Base-by-base conservation (phyloP, 148 eudicot species). In the Fagopyrum homotropicum region DNA sequence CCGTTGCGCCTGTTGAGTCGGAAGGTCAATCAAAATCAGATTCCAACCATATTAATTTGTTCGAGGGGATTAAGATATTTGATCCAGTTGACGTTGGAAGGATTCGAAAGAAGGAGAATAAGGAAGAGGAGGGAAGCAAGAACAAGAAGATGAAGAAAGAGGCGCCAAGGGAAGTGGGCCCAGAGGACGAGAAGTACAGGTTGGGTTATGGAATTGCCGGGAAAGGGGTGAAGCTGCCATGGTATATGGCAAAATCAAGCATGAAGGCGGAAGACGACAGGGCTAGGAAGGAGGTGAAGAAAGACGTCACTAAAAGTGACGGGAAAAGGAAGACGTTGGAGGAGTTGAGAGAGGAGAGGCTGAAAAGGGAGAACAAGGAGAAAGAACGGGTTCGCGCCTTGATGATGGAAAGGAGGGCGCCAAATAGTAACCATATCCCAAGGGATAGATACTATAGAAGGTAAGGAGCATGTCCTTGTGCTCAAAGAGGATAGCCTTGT, bases 121-220 rank as follows among this genome's bases (percentile, higher is more conserved):
- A 77, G 45, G 82, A 77, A 50, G 83, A 72, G 60, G 83, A 40
- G 40, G 72, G 75, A 69, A 84, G 83, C 88, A 91, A 78, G 84
- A 79, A 80, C 84, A 92, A 82, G 86, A 80, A 80, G 80, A 76
- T 48, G 89, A 86, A 69, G 83, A 78, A 86, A 83, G 85, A 86
- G 83, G 88, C 75, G 30, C 80, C 71, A 15, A 83, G 84, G 79
- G 87, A 80, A n/a, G 88, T 90, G 77, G 81, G 84, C n/a, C 91
- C 98, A 0, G 98, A 95, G 73, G 98, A 95, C 77, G 98, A 92
- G 84, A 77, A 74, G 79, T 90, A 94, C 73, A 83, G 88, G 84
- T 72, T 95, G 26, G 98, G 97, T n/a, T 95, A 95, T 79, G 96
- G 97, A 4, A 73, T 95, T 50, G 96, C 83, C 0, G 98, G 98